phyloP scores from a whole-genome alignment of 352 stramenopile genomes.

The Pythium apleroticum region DNA sequence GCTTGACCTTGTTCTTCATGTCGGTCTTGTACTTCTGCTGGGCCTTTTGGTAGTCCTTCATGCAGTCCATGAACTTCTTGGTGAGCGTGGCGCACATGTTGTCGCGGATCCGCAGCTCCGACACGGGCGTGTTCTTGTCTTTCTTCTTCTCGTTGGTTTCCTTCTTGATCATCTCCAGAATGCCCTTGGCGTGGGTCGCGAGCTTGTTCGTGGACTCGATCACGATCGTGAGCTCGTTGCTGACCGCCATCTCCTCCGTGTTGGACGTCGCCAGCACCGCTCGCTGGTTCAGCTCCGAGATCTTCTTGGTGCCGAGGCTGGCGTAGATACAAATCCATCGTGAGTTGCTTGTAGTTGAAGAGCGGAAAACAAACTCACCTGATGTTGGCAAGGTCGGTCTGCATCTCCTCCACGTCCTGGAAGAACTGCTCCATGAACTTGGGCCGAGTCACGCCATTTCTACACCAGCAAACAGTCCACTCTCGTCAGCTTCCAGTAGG shows the following conservation, averaged over 20 bases:
- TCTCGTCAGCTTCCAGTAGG: too few relatives aligned
- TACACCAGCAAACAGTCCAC: conserved; percentile 18
- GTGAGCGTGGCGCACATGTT: conserved; percentile 97
- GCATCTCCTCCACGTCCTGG: conserved; percentile 94
- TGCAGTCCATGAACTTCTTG: conserved; percentile 98
- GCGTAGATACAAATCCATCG: neutral
- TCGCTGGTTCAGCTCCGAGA: conserved; percentile 92
- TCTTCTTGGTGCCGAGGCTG: conserved; percentile 89
- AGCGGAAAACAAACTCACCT: conserved; percentile 28
- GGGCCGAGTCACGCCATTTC: conserved; percentile 52
- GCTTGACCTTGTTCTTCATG: conserved; percentile 98
- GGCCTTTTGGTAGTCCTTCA: conserved; percentile 97
- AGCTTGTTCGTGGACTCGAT: conserved; percentile 93
- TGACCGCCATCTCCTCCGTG: conserved; percentile 89
- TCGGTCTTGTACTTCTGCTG: conserved; percentile 98
- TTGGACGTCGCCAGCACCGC: conserved; percentile 93
- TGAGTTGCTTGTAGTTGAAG: neutral
- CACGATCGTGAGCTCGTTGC: conserved; percentile 88
- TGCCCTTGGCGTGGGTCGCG: conserved; percentile 44
- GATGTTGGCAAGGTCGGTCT: conserved; percentile 91
- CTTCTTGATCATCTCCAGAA: conserved; percentile 91
- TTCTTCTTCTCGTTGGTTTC: conserved; percentile 94
- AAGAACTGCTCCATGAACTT: conserved; percentile 97
- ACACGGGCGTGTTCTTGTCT: conserved; percentile 78
- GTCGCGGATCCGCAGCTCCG: conserved; percentile 90